phyloP scores from a whole-genome alignment of 2,329 filamentous ascomycete genomes.

The Alternaria sp. region DNA sequence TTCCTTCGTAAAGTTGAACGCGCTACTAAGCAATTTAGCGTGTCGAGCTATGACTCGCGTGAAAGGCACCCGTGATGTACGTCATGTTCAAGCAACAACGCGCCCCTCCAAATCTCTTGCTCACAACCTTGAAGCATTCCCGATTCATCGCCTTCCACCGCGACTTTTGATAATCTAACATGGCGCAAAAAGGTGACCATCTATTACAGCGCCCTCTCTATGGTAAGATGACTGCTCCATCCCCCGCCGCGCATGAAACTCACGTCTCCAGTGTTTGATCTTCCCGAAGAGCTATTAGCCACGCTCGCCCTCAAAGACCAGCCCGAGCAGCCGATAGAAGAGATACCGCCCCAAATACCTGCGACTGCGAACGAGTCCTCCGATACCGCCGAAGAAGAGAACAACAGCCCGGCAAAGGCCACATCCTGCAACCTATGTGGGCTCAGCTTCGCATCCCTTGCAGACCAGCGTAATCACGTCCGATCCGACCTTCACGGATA shows the following conservation, averaged over 20 bases:
- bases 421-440: constrained; percentile 84
- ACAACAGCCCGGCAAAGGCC: constrained; percentile 60
- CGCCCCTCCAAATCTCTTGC: constrained; percentile 18
- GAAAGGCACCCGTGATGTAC: constrained; percentile 5
- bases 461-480: constrained; percentile 85
- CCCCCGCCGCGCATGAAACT: constrained; percentile 13
- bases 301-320: constrained; percentile 68
- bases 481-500: constrained; percentile 93
- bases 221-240: constrained; percentile 34
- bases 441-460: constrained; percentile 73
- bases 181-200: constrained; percentile 44
- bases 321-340: constrained; percentile 28
- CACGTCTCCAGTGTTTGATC: constrained; percentile 73
- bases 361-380: constrained; percentile 31
- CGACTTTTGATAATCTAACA: constrained; percentile 15
- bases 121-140: neutral
- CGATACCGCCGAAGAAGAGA: constrained; percentile 51
- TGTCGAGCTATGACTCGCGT: constrained; percentile 12
- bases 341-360: constrained; percentile 22
- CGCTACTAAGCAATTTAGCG: constrained; percentile 3
- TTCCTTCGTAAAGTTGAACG: neutral
- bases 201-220: constrained; percentile 52
- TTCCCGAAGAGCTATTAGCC: constrained; percentile 76
- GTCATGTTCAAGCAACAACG: constrained; percentile 16
- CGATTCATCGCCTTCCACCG: neutral